Evolutionary conservation across 108 stramenopile species (phyloP), one percentile per base, ranked within the genome.

Genomic region (Skeletonema costatum): DNA sequence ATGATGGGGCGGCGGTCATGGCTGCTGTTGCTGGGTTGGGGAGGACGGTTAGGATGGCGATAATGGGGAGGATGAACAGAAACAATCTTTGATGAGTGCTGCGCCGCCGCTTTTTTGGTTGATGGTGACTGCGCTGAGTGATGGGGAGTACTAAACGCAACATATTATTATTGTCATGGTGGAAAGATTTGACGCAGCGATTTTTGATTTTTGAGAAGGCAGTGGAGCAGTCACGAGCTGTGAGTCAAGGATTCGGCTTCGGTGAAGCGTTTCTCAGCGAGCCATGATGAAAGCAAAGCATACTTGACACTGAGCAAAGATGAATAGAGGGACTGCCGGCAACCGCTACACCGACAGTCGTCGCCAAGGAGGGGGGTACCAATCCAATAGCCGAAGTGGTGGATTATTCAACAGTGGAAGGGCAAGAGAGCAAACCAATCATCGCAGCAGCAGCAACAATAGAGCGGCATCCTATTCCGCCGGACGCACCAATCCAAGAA

Each of bases 321-420:
- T 46, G 44, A 46, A 46, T 16, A 46, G 44, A 46, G 44, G 44
- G 44, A 46, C 44, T 1, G 44, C 44, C n/a, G 51, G 51, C 51
- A 70, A 70, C 51, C 68, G 68, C 68, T 33, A 70, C n/a, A n/a
- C 16, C 31, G 21, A 29, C 30, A 16, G 21, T 11, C 17, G 41
- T 12, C 36, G 41, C 29, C 36, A 67, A 67, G 39, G 30, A 25
- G 53, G 53, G 9, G 53, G 53, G 1, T 25, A 56, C 53, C 19
- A 56, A 21, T 9, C 6, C 53, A 16, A 51, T 0, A 19, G 4
- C 4, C 50, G 50, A 51, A 19, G 17, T 1, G 17, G 50, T 12
- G 44, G 48, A 29, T 25, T 25, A 25, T 56, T 56, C 25, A 56
- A 8, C 21, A n/a, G 8, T n/a, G 53, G 53, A 56, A 21, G 53